Base-by-base conservation (phyloP, 768 basidiomycete genomes). In the Collybiopsis confluens region DNA sequence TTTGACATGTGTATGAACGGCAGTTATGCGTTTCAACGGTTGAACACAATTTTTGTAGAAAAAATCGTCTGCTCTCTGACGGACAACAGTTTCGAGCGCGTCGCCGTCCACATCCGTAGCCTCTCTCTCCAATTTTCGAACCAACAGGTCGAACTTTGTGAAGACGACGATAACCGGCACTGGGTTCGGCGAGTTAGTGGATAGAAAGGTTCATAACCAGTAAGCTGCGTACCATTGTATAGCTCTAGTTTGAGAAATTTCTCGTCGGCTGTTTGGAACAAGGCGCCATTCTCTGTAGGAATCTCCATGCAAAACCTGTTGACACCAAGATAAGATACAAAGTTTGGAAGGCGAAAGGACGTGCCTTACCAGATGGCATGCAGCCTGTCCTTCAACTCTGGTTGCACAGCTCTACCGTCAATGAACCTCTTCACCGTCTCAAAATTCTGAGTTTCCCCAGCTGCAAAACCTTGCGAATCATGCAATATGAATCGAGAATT, bases 151-250 rank as follows among this genome's bases (percentile, higher is more conserved):
- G 54, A 62, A 71, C 52, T 71, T 65, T 7, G 69, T 71, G 55
- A 71, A 71, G 2, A 71, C 64, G 16, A 62, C 62, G 24, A 71
- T 61, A 30, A 69, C 54, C 16, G 70, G 69, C 1, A 68, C 67
- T 70, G 13, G n/a, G 30, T 13, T 6, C 5, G 13, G 30, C 13
- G 6, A 33, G 30, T 33, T n/a, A n/a, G n/a, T 24, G 21, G 24
- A 16, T 36, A 36, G 18, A 27, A 23, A 15, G 9, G 23, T 43
- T 16, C 27, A 27, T 44, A 21, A 10, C 18, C 18, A 30, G n/a
- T 13, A 30, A 51, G 16, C n/a, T 33, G 47, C 50, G 27, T 53
- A 59, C 65, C 59, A 15, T 56, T 45, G 1, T 58, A 54, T 15
- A 62, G 54, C 20, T 58, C 53, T 9, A 65, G 53, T 26, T 59